Conservation (phyloP, 768 basidiomycete genomes). For the Lyophyllum shimeji region DNA sequence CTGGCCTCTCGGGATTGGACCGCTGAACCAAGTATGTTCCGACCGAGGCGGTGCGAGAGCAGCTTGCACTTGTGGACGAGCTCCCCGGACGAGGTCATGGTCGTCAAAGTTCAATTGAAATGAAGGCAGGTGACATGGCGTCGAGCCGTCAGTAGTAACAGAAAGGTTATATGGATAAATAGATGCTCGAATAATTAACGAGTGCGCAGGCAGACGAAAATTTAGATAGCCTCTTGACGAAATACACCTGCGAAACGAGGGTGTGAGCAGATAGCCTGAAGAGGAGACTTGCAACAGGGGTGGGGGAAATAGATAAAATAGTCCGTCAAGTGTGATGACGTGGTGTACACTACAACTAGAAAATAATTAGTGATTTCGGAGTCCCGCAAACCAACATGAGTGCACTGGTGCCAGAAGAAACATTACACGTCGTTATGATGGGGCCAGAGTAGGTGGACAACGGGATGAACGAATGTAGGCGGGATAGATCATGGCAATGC, state of each 20-base stretch:
- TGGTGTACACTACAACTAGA: background rate
- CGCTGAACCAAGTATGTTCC: background rate
- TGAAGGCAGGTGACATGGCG: background rate
- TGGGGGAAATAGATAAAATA: background rate
- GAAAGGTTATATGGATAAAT: background rate
- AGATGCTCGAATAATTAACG: background rate
- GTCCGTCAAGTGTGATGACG: background rate
- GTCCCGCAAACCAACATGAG: background rate
- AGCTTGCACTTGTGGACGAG: background rate
- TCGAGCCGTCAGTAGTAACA: background rate
- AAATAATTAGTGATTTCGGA: background rate
- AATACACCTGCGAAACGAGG: background rate
- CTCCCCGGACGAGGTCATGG: no score
- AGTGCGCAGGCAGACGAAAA: background rate
- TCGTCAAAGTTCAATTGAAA: background rate
- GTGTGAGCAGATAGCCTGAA: background rate
- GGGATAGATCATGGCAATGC: conserved; percentile 1
- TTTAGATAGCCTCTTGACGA: background rate
- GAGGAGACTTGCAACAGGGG: background rate
- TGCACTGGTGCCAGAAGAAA: background rate
- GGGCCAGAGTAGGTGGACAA: background rate
- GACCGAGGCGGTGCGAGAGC: background rate
- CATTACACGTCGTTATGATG: conserved; percentile 5
- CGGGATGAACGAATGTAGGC: background rate
- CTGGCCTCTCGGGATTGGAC: background rate